Percentiles rank a stretch among this genome's conserved stretches.
Conservation (phyloP, 345 rosid genomes). For the Dipteronia sinensis region DNA sequence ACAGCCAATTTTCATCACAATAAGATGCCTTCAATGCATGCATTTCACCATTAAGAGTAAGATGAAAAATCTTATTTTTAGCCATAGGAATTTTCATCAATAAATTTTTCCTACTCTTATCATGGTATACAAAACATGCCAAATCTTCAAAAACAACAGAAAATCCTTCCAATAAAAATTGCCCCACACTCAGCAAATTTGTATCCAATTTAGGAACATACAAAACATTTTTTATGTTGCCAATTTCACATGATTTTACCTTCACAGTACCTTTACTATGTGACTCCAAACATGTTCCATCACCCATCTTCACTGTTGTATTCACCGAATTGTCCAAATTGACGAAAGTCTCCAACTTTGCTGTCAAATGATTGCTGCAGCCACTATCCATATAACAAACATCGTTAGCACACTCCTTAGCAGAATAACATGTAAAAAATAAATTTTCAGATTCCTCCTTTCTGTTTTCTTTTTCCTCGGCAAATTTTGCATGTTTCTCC, state of each 20-base stretch:
- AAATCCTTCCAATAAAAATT: neutral
- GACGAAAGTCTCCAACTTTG: neutral
- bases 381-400: too few species aligned
- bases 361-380: too few species aligned
- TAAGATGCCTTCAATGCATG: neutral
- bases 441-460: too few species aligned
- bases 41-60: neutral
- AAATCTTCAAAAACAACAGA: constrained; percentile 8
- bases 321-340: neutral
- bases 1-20: neutral
- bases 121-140: neutral
- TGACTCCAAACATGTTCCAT: too few species aligned
- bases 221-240: neutral
- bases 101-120: neutral
- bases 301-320: neutral
- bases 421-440: too few species aligned
- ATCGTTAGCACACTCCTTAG: too few species aligned
- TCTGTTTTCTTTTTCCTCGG: too few species aligned
- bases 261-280: neutral
- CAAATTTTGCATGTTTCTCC: too few species aligned
- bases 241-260: neutral
- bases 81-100: neutral
- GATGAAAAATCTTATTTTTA: neutral
- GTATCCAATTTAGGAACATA: neutral
- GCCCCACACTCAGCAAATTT: neutral